phyloP scores from a whole-genome alignment of 495 filamentous ascomycete species.

The Aspergillus carlsbadensis region DNA sequence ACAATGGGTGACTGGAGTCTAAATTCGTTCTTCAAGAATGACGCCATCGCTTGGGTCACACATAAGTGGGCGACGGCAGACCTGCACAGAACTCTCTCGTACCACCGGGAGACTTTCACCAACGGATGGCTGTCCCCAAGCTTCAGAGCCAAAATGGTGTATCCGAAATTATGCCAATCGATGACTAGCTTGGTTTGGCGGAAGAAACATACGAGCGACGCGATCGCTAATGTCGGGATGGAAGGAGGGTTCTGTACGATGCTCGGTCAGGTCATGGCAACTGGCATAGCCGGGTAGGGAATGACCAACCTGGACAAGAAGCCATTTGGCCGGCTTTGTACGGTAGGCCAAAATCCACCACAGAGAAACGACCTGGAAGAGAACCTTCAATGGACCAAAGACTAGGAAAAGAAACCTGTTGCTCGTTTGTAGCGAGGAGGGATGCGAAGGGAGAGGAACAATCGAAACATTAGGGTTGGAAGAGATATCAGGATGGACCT shows the following conservation, averaged over 20 bases:
- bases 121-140: constrained; percentile 64
- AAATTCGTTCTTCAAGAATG: constrained; percentile 65
- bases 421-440: constrained; percentile 60
- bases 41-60: constrained; percentile 85
- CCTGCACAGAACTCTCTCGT: constrained; percentile 70
- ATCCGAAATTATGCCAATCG: constrained; percentile 99
- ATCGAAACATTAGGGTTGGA: constrained; percentile 65
- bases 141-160: constrained; percentile 83
- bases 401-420: constrained; percentile 77
- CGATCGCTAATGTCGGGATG: constrained; percentile 82
- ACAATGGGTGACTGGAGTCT: constrained; percentile 60
- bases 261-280: neutral
- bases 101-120: constrained; percentile 69
- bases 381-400: constrained; percentile 79
- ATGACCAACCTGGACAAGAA: constrained; percentile 67
- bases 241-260: constrained; percentile 80
- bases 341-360: constrained; percentile 70
- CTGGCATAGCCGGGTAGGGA: neutral
- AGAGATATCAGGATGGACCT: constrained; percentile 72
- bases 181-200: constrained; percentile 82
- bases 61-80: constrained; percentile 74
- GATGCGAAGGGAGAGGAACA: constrained; percentile 61
- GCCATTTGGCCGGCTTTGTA: constrained; percentile 70
- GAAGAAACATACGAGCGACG: constrained; percentile 68
- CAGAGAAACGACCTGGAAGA: constrained; percentile 73